Evolutionary conservation across 2,329 filamentous ascomycete genomes (phyloP).

Genomic region (Ophiocordyceps sinensis): DNA sequence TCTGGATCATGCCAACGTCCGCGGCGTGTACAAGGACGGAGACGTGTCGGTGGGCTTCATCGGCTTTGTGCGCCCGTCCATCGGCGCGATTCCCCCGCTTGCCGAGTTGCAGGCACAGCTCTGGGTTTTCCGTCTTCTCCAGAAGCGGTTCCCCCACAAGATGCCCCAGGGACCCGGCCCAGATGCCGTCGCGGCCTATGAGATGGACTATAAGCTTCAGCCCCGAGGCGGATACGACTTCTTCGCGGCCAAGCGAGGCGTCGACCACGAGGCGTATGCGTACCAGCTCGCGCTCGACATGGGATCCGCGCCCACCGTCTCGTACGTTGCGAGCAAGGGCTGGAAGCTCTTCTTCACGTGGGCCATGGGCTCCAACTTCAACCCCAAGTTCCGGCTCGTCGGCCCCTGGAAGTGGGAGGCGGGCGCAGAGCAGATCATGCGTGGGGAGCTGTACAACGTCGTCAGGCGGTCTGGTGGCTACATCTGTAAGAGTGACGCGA

Average conservation of each 20-base stretch:
- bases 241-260: constrained; percentile 21
- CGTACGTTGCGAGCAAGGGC: constrained; percentile 18
- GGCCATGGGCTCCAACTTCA: constrained; percentile 34
- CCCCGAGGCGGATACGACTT: constrained; percentile 17
- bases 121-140: constrained; percentile 27
- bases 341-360: constrained; percentile 26
- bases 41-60: constrained; percentile 28
- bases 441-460: constrained; percentile 24
- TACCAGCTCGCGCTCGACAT: constrained; percentile 35
- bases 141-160: constrained; percentile 10
- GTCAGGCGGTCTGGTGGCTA: constrained; percentile 20
- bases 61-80: constrained; percentile 30
- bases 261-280: constrained; percentile 34
- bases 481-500: constrained; percentile 17
- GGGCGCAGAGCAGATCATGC: constrained; percentile 22
- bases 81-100: constrained; percentile 32
- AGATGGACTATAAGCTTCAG: constrained; percentile 26
- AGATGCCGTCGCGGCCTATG: constrained; percentile 16
- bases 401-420: constrained; percentile 27
- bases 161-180: constrained; percentile 5
- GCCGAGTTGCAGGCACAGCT: constrained; percentile 33
- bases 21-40: constrained; percentile 32
- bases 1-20: constrained; percentile 33
- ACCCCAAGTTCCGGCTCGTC: constrained; percentile 30
- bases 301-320: constrained; percentile 24